phyloP scores from a whole-genome alignment of 2,329 filamentous ascomycete genomes.

The Colletotrichum shisoi region DNA sequence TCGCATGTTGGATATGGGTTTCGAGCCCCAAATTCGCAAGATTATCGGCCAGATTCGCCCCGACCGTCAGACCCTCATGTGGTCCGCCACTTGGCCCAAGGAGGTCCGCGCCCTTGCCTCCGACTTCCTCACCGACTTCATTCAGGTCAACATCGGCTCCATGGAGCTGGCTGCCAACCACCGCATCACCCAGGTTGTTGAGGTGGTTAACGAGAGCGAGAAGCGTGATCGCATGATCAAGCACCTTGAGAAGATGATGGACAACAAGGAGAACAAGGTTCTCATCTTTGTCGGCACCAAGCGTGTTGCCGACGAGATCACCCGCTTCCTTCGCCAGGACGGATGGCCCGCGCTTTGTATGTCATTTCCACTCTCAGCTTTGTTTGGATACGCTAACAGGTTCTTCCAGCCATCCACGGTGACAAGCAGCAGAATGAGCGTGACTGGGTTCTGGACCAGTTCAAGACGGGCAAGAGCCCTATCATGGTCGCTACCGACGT shows the following conservation, averaged over 20 bases:
- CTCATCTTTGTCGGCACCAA: slow-evolving; percentile 94
- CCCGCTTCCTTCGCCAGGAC: slow-evolving; percentile 94
- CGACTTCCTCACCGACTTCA: slow-evolving; percentile 94
- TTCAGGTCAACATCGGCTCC: slow-evolving; percentile 98
- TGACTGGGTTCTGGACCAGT: slow-evolving; percentile 99
- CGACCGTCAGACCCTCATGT: slow-evolving; percentile 99
- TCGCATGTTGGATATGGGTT: slow-evolving; percentile 99
- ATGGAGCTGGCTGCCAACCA: slow-evolving; percentile 96
- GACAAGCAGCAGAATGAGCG: slow-evolving; percentile 99
- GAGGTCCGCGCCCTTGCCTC: slow-evolving; percentile 91
- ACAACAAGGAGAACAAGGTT: slow-evolving; percentile 92
- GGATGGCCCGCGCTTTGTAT: slow-evolving; percentile 96
- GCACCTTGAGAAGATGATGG: slow-evolving; percentile 97
- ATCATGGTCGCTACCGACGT: slow-evolving; percentile 99
- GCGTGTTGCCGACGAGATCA: slow-evolving; percentile 97
- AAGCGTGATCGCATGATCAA: slow-evolving; percentile 98
- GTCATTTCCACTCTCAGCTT: slow-evolving; percentile 55
- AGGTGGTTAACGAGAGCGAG: slow-evolving; percentile 94
- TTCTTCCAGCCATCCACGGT: slow-evolving; percentile 82
- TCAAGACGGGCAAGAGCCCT: slow-evolving; percentile 98
- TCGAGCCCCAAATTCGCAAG: slow-evolving; percentile 99
- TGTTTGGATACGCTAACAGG: slow-evolving; percentile 47
- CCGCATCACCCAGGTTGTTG: slow-evolving; percentile 96
- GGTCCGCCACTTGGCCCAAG: slow-evolving; percentile 99
- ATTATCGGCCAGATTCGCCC: slow-evolving; percentile 97